Evolutionary conservation across 179 eudicot genomes (phyloP), one percentile per base, ranked within the genome.

Genomic region (Camellia oleifera): DNA sequence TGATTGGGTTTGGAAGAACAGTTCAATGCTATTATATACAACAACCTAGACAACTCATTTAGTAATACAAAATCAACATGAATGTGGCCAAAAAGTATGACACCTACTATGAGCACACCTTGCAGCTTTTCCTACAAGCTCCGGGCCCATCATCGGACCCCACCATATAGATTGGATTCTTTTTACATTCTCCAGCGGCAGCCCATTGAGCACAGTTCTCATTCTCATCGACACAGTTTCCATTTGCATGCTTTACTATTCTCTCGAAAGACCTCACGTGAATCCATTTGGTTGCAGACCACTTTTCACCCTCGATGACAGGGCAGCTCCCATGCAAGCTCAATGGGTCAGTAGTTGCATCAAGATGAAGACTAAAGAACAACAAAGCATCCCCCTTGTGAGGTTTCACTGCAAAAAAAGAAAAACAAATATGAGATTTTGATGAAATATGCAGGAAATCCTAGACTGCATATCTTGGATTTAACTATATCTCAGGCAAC

Each of bases 251-350:
- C 42, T 32, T 70, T 9, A 32, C 3, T 42, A 45, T 9, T n/a
- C 3, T 44, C 3, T 91, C 93, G 46, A 85, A 90, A 32, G 95
- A 82, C 79, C 93, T 85, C 64, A 91, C 95, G 42, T 89, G 98
- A 79, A 94, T 94, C 98, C 98, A 92, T 86, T 90, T 92, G 60
- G 97, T 92, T 46, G 98, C 97, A 0, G 87, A 85, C 91, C 91
- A 91, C 72, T 90, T 90, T 79, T 91, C 89, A 2, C 92, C 94
- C 53, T 88, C 85, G 7, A 89, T 85, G 23, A 88, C 90, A 3
- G 92, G 92, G 77, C 91, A 89, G 86, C 92, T 89, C 62, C 88
- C 92, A 14, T 91, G 94, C 79, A 86, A 79, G 89, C 97, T 91
- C 56, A 72, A 11, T 48, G 71, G 20, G 58, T 93, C 97, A 4